Evolutionary conservation across 768 basidiomycete genomes (phyloP), one percentile per base, ranked within the genome.

Genomic region (Trametes sanguinea): DNA sequence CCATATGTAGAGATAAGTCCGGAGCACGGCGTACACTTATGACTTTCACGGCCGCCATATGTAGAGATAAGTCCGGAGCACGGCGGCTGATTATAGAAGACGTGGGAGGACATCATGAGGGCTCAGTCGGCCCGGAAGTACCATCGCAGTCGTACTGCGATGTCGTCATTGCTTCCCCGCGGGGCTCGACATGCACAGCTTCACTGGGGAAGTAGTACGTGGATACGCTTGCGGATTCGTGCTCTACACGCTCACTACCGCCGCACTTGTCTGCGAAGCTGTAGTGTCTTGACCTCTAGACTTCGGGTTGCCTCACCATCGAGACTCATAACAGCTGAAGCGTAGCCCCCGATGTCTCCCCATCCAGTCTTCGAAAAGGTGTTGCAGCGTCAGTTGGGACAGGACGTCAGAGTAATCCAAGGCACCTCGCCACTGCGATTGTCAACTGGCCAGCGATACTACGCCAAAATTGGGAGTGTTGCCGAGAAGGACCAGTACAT

Each of bases 401-500:
- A 83, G 14, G 71, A 71, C 16, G 79, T 76, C 9, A 72, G 82
- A 13, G 86, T 88, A 65, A 74, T 72, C 3, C 80, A 78, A 11
- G 50, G 30, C 71, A 77, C 14, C n/a, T 53, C 65, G 1, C 83
- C 87, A 3, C 75, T 90, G 17, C 73, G 60, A 16, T 87, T 89
- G 16, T 85, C 89, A 1, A 76, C 78, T 4, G 87, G 87, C 6
- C 75, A 72, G 37, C 70, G 68, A 27, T 92, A 90, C 72, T 90
- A 81, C 64, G 84, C 79, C 51, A 92, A 93, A 69, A 53, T 78
- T 9, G 89, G 90, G 6, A 70, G 75, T 4, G 50, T 75, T 6
- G 54, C 62, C 14, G 87, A 90, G 60, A 69, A 54, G 57, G 90
- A 89, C 62, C 91, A 92, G 64, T 92, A 81, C 64, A 67, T 69